Evolutionary conservation across 1,284 basidiomycete genomes (phyloP).

Genomic region (Sphagnurus paluster): DNA sequence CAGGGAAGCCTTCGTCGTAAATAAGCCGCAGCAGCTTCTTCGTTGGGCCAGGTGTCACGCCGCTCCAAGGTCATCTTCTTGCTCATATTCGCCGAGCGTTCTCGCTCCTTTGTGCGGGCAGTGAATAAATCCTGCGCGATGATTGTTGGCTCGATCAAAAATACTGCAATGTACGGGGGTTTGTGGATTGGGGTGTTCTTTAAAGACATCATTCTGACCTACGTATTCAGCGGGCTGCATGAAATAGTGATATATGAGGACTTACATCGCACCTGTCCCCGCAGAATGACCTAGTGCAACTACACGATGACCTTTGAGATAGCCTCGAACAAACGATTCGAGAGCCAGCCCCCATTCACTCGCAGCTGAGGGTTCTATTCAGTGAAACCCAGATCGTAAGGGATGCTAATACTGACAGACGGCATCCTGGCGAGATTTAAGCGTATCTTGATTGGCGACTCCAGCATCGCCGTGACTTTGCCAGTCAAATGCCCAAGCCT

Average conservation of each 20-base stretch:
- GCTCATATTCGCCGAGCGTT: slow-evolving; percentile 34
- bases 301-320: slow-evolving; percentile 36
- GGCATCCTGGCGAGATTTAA: slow-evolving; percentile 32
- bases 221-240: too few species aligned
- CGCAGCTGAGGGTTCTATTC: slow-evolving; percentile 27
- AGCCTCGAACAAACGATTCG: slow-evolving; percentile 32
- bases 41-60: slow-evolving; percentile 37
- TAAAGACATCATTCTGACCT: too few species aligned
- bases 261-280: slow-evolving; percentile 43
- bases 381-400: background rate
- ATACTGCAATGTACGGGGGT: slow-evolving; percentile 31
- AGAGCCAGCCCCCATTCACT: slow-evolving; percentile 40
- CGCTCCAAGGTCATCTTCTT: slow-evolving; percentile 35
- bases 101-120: slow-evolving; percentile 33
- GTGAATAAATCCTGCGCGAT: slow-evolving; percentile 35
- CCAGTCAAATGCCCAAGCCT: slow-evolving; percentile 55
- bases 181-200: slow-evolving; percentile 25
- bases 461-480: slow-evolving; percentile 56
- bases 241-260: too few species aligned
- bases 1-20: slow-evolving; percentile 41
- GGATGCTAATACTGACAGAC: slow-evolving; percentile 33
- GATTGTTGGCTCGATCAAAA: slow-evolving; percentile 45
- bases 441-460: slow-evolving; percentile 37
- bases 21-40: slow-evolving; percentile 35
- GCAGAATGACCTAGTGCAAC: slow-evolving; percentile 47